Base-by-base conservation (phyloP, 2,329 filamentous ascomycete species). In the Nothomitra cinnamomea region DNA sequence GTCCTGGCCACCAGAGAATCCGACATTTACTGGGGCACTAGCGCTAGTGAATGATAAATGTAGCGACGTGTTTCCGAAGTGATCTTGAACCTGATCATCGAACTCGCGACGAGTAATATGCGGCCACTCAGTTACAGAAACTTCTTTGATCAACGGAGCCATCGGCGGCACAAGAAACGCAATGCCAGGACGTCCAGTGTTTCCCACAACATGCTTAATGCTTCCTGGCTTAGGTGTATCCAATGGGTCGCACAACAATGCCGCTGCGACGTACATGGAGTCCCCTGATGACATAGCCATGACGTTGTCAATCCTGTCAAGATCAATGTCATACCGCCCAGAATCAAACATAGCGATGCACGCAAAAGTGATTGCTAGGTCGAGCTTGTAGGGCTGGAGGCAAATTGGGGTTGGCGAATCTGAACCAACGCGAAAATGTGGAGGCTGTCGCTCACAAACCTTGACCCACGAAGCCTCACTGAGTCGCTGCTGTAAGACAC, bases 271-370 rank as follows among this genome's bases (percentile, higher is more conserved):
- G 35, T 54, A 64, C 1, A 64, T 54, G 2, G 61, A 64, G 53
- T 63, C 60, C 8, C 57, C 58, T 2, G 57, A 59, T 0, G 59
- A 60, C 42, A 64, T 58, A 2, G 62, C 61, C 21, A 63, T 57
- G 2, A 59, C 58, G 43, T 55, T 32, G 1, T 52, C 24, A 8
- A 61, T 51, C 7, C 17, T 13, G 4, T 15, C 19, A 2, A 60
- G 56, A n/a, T 54, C 22, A 2, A 61, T 21, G 50, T 62, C 50
- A 21, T 25, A 56, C 8, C n/a, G 19, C 8, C 59, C 59, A 7
- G 58, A 59, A n/a, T 61, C 61, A 48, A 62, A 59, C 56, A 60
- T 56, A 13, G 50, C 51, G n/a, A 63, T 58, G 43, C 61, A 62
- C 8, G 60, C 53, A 53, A 62, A 60, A 6, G 51, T 42, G 40